These are phyloP conservation scores for Schizophyllum commune DNA, from an alignment of 1,284 basidiomycete species.

Conservation along the genomic window DNA sequence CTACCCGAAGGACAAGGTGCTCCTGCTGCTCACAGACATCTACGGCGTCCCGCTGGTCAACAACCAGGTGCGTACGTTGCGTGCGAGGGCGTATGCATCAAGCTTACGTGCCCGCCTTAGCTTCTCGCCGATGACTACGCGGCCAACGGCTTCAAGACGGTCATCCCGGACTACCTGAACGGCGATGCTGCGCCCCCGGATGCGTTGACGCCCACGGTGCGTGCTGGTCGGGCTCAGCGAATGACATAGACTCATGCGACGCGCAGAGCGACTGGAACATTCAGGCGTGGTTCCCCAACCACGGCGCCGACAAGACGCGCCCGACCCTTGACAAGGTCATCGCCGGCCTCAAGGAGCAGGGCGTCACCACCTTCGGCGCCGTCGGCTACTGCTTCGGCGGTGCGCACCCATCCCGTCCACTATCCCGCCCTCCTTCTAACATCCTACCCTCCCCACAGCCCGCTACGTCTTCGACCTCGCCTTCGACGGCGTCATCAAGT, in stretches of 20 bases:
- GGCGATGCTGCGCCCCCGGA: conserved; percentile 45
- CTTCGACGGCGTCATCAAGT: conserved; percentile 50
- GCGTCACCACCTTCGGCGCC: conserved; percentile 50
- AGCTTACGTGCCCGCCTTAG: conserved; percentile 22
- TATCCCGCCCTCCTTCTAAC: neutral
- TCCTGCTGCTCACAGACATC: conserved; percentile 54
- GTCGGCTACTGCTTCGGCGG: conserved; percentile 71
- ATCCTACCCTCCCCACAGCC: conserved; percentile 20
- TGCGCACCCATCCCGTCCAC: neutral
- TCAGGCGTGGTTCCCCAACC: conserved; percentile 39
- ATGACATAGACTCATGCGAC: neutral
- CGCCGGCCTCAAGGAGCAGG: conserved; percentile 44
- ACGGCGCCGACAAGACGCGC: conserved; percentile 37
- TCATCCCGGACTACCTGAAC: conserved; percentile 52
- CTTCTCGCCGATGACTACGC: conserved; percentile 69
- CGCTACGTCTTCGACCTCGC: conserved; percentile 64
- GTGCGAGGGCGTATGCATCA: neutral
- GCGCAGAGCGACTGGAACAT: conserved; percentile 33
- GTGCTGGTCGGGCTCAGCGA: conserved; percentile 7
- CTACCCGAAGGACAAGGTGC: conserved; percentile 49
- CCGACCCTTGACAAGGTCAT: conserved; percentile 51
- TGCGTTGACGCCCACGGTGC: conserved; percentile 27
- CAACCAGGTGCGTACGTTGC: conserved; percentile 27
- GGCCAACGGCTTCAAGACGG: conserved; percentile 58
- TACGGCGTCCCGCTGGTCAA: conserved; percentile 57